These are phyloP conservation scores for Ottelia alismoides DNA, from an alignment of 106 monocot genomes.

Conservation along the genomic window DNA sequence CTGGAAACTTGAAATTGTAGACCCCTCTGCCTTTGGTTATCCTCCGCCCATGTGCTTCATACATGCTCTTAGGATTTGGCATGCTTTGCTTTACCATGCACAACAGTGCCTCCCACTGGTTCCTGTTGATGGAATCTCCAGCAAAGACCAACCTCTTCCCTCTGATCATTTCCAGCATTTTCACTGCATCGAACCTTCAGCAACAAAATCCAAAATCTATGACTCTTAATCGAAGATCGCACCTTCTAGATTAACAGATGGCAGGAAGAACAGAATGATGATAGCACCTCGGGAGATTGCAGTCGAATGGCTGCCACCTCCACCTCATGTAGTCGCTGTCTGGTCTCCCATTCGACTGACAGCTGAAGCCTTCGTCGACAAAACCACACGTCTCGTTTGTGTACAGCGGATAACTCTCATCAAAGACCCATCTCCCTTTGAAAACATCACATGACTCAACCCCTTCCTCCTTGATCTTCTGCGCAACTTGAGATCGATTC, in stretches of 20 bases:
- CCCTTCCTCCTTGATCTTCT: neutral
- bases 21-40: constrained; percentile 55
- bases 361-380: constrained; percentile 67
- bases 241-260: neutral
- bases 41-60: constrained; percentile 50
- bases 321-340: constrained; percentile 57
- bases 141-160: too few relatives aligned
- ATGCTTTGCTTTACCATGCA: constrained; percentile 54
- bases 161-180: constrained; percentile 51
- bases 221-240: neutral
- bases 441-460: constrained; percentile 35
- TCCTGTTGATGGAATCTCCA: too few relatives aligned
- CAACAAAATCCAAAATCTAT: neutral
- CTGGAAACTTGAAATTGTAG: constrained; percentile 66
- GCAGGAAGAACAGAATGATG: neutral
- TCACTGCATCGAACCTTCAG: constrained; percentile 53
- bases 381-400: constrained; percentile 37
- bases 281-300: constrained; percentile 50
- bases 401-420: constrained; percentile 61
- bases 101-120: too few relatives aligned
- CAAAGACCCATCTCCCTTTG: constrained; percentile 68
- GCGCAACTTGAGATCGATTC: too few relatives aligned
- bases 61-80: constrained; percentile 34
- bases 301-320: constrained; percentile 66
- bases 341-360: constrained; percentile 58